Base-by-base conservation (phyloP, 116 monocot genomes). In the Zostera marina region DNA sequence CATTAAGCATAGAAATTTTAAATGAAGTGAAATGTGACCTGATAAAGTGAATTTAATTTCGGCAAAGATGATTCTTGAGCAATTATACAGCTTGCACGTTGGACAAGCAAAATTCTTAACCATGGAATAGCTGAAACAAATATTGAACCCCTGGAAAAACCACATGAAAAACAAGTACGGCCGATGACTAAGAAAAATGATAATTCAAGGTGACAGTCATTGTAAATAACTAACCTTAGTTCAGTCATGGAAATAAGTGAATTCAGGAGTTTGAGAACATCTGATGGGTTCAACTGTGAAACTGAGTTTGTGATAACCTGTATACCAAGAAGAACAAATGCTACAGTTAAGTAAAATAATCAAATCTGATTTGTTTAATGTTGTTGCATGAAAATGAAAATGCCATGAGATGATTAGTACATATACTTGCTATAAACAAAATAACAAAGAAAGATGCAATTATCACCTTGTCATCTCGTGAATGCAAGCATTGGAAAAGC, bases 241-340 rank as follows among this genome's bases (percentile, higher is more conserved):
- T 86, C 83, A 19, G 71, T 63, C 77, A 86, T 70, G 41, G 86
- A 77, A 26, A 78, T 49, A 58, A 91, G 74, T n/a, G 79, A 80
- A 44, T 83, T 77, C 49, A 86, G 68, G 16, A 92, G 73, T 71
- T 80, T 86, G 48, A 92, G 69, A 45, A 73, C 80, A 64, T 83
- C 82, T 25, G 80, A 75, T 47, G 86, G 80, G 68, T 69, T 92
- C 51, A 85, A 57, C 58, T 77, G 69, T 53, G 76, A 72, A 24
- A 72, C 73, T 69, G 91, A 83, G 41, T 92, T 92, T 43, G 63
- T 17, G 46, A 92, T 86, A 57, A 92, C 86, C 91, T 92, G 74
- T 47, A 24, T 7, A 21, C 44, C 5, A 54, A 6, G 11, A 15
- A 12, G 61, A 63, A 32, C 39, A 54, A 11, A n/a, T 40, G 48